A percentile compares a stretch with the other conserved stretches of the same genome.
These are phyloP conservation scores for Pythium phragmiticola DNA, from an alignment of 352 stramenopile species.

Conservation along the genomic window DNA sequence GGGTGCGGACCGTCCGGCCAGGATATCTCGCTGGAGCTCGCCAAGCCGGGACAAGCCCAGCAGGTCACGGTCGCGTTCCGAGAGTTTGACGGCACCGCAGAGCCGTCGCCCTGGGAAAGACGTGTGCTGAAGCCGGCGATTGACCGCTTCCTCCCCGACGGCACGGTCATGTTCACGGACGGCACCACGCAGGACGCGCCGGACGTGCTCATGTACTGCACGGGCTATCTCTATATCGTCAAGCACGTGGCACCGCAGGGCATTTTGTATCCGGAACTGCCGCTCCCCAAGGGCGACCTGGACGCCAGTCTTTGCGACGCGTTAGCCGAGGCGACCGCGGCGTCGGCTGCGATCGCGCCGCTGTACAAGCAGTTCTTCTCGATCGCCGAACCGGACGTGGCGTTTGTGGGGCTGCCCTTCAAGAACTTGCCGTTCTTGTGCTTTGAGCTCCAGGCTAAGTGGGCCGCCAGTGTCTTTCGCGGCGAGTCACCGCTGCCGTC, in stretches of 20 bases:
- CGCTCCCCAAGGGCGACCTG: conserved; percentile 20
- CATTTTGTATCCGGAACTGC: conserved; percentile 42
- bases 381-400: conserved; percentile 70
- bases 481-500: conserved; percentile 40
- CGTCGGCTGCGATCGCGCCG: conserved; percentile 45
- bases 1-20: conserved; percentile 66
- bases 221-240: conserved; percentile 68
- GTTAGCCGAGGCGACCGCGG: conserved; percentile 34
- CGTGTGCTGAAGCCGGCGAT: conserved; percentile 63
- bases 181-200: conserved; percentile 41
- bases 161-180: conserved; percentile 57
- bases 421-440: conserved; percentile 79
- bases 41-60: conserved; percentile 26
- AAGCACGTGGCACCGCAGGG: conserved; percentile 45
- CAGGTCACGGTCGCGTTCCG: conserved; percentile 62
- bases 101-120: conserved; percentile 9
- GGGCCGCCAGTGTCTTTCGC: conserved; percentile 59
- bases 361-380: conserved; percentile 80
- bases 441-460: conserved; percentile 79
- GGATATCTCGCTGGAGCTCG: conserved; percentile 80
- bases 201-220: conserved; percentile 82
- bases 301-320: conserved; percentile 27
- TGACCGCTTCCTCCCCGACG: conserved; percentile 45
- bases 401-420: conserved; percentile 71
- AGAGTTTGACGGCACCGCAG: conserved; percentile 1